phyloP scores from a whole-genome alignment of 768 basidiomycete genomes.

The Artomyces pyxidatus region DNA sequence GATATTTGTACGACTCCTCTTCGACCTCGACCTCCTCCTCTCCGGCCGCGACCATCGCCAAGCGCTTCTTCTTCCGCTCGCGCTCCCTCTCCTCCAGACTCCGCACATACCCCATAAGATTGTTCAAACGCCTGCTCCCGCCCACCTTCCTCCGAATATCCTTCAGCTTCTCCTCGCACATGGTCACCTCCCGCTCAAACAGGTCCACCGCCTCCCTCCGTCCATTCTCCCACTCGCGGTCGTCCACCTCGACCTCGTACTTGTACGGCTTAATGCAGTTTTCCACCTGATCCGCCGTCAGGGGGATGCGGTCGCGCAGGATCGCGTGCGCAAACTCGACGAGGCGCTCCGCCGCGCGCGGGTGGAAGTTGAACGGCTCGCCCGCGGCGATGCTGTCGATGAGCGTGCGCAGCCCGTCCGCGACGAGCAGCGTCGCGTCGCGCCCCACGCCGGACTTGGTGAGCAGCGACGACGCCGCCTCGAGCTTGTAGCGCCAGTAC shows the following conservation, averaged over 20 bases:
- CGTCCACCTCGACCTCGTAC: constrained; percentile 94
- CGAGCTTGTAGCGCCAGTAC: constrained; percentile 95
- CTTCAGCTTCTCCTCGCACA: constrained; percentile 82
- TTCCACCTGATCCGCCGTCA: constrained; percentile 98
- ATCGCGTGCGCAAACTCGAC: constrained; percentile 91
- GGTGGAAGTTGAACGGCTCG: constrained; percentile 91
- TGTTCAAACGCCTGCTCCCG: constrained; percentile 69
- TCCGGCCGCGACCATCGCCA: constrained; percentile 30
- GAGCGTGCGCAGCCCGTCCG: constrained; percentile 82
- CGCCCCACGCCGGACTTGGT: constrained; percentile 96
- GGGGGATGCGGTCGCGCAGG: constrained; percentile 82
- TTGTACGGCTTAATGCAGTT: constrained; percentile 99
- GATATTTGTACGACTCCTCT: constrained; percentile 74
- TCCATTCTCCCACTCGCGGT: constrained; percentile 86
- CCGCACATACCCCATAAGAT: constrained; percentile 74
- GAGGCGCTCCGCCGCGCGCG: constrained; percentile 80
- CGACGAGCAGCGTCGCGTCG: constrained; percentile 89
- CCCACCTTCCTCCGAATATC: constrained; percentile 88
- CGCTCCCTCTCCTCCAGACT: constrained; percentile 71
- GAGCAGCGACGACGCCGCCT: constrained; percentile 84
- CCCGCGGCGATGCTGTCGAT: constrained; percentile 84
- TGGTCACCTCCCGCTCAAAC: constrained; percentile 73
- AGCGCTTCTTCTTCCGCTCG: constrained; percentile 47
- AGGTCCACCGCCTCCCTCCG: constrained; percentile 65
- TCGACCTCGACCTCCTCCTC: constrained; percentile 25